Percentiles rank a stretch among this genome's conserved stretches.
These are phyloP conservation scores for Diaporthe citriasiana DNA, from an alignment of 2,329 filamentous ascomycete genomes.

Conservation along the genomic window DNA sequence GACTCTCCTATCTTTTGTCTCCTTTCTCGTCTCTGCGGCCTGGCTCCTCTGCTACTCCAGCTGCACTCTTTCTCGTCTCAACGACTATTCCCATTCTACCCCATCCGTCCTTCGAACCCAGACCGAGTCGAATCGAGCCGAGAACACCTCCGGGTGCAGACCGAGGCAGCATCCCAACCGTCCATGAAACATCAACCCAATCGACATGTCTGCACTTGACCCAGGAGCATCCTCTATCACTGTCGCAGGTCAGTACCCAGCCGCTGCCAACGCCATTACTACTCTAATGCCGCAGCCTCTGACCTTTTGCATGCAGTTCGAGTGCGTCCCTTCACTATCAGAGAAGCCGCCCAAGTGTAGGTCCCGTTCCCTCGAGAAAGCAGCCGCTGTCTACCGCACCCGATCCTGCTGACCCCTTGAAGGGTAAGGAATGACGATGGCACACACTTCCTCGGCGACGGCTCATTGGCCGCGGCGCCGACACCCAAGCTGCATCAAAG, in stretches of 20 bases:
- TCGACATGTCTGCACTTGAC: conserved; percentile 53
- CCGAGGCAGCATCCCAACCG: conserved; percentile 21
- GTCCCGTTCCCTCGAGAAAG: conserved; percentile 45
- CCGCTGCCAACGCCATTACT: background rate
- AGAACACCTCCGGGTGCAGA: conserved; percentile 7
- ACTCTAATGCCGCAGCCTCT: conserved; percentile 45
- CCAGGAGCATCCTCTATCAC: conserved; percentile 71
- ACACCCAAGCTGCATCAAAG: conserved; percentile 87
- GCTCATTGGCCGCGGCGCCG: conserved; percentile 89
- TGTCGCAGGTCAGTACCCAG: conserved; percentile 64
- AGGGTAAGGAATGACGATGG: conserved; percentile 82
- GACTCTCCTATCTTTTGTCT: conserved; percentile 10
- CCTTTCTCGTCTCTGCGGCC: background rate
- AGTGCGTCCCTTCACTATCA: conserved; percentile 82
- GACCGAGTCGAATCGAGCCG: conserved; percentile 8
- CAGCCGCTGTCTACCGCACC: background rate
- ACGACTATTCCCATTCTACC: background rate
- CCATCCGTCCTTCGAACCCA: conserved; percentile 9
- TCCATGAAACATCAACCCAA: conserved; percentile 36
- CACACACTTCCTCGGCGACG: conserved; percentile 94
- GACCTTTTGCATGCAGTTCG: conserved; percentile 63
- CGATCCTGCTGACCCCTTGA: conserved; percentile 32
- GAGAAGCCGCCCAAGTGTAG: conserved; percentile 93
- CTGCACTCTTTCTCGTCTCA: conserved; percentile 2
- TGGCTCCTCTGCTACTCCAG: background rate